Base-by-base conservation (phyloP, 176 grass and related monocot genomes). In the Zoysia pacifica region DNA sequence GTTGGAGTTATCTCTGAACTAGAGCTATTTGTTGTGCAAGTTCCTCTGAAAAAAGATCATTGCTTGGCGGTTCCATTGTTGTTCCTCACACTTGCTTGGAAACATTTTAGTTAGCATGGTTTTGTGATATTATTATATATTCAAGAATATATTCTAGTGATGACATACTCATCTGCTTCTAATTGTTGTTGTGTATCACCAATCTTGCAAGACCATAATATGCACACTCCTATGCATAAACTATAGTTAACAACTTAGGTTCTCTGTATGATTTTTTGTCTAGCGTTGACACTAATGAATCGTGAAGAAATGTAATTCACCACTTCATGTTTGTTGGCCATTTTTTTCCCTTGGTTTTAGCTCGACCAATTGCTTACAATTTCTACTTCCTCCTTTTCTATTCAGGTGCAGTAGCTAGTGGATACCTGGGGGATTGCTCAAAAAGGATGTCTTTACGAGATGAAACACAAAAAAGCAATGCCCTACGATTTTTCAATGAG, bases 351-450 rank as follows among this genome's bases (percentile, higher is more conserved):
- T 53, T 67, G 5, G 38, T 73, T 45, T 76, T 65, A 38, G 37
- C 14, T 74, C 48, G 40, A 76, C 19, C 10, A 61, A 62, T 62
- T 69, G 3, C 68, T 87, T 88, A 70, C 46, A 59, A 20, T 45
- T 68, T 38, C 52, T 48, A 48, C 52, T 45, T 50, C 52, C 53
- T 81, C 69, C 63, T 82, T 58, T 7, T 77, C 69, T 52, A 70
- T 89, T 37, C 66, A 98, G 95, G 95, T 88, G 92, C 86, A 67
- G 78, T 93, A 67, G 76, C 88, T 60, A 94, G 90, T 93, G 90
- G 80, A 86, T 98, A 76, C 67, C 54, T 93, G 8, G 83, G 89
- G 39, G 86, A 94, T 58, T 91, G 89, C 63, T 96, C 89, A 80
- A 79, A 50, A 54, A 89, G 77, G 65, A 41, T 88, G 37, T 74